phyloP scores from a whole-genome alignment of 2,329 filamentous ascomycete genomes.

The Monosporascus sp. region DNA sequence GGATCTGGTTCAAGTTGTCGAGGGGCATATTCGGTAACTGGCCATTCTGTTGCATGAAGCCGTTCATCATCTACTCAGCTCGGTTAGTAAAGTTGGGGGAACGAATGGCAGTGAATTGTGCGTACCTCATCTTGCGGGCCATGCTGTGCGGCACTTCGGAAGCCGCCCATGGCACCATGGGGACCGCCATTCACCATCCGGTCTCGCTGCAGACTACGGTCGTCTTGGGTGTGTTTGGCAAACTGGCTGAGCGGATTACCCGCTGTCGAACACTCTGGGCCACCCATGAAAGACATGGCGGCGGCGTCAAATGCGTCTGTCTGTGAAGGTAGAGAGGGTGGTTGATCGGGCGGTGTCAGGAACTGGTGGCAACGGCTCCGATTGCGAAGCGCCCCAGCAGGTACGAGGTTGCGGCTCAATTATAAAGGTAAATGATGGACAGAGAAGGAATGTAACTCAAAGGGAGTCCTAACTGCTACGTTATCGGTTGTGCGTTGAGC shows the following conservation, averaged over 20 bases:
- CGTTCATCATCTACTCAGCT: constrained; percentile 73
- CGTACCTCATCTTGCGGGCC: constrained; percentile 68
- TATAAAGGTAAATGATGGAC: no score
- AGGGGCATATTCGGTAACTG: constrained; percentile 49
- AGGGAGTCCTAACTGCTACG: no score
- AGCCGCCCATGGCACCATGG: constrained; percentile 65
- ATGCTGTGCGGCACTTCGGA: constrained; percentile 66
- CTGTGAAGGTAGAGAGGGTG: constrained; percentile 5
- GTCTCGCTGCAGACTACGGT: constrained; percentile 90
- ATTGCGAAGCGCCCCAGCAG: no score
- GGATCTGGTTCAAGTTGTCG: constrained; percentile 37
- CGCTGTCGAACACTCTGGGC: constrained; percentile 92
- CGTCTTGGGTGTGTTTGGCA: constrained; percentile 93
- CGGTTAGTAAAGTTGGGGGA: constrained; percentile 17
- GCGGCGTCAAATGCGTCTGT: constrained; percentile 1
- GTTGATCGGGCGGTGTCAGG: neutral
- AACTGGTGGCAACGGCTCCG: no score
- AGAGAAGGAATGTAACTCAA: no score
- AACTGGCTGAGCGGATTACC: constrained; percentile 96
- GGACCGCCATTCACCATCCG: constrained; percentile 73
- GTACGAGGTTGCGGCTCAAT: no score
- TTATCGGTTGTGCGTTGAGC: no score
- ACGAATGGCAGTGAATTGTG: neutral
- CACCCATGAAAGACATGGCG: constrained; percentile 90
- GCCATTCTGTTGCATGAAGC: constrained; percentile 80